phyloP scores from a whole-genome alignment of 805 yeast genomes.

The Spathaspora passalidarum region DNA sequence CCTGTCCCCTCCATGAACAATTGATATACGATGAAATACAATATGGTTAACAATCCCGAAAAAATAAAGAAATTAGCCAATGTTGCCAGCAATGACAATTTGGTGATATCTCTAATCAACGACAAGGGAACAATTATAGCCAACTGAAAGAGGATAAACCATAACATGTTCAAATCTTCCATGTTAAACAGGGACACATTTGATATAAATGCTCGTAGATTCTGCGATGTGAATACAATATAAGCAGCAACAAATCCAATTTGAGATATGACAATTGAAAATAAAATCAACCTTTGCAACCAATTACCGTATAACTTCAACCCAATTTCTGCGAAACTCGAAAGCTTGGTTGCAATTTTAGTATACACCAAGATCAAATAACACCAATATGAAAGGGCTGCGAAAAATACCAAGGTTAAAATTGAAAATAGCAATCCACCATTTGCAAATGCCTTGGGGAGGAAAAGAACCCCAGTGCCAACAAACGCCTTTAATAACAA shows the following conservation, averaged over 20 bases:
- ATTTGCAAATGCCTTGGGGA: slow-evolving; percentile 67
- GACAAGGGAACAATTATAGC: slow-evolving; percentile 64
- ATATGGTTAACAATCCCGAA: slow-evolving; percentile 61
- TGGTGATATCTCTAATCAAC: slow-evolving; percentile 72
- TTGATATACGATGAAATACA: slow-evolving; percentile 51
- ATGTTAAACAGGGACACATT: slow-evolving; percentile 46
- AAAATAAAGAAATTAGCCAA: slow-evolving; percentile 70
- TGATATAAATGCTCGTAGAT: slow-evolving; percentile 57
- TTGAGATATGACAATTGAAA: slow-evolving; percentile 67
- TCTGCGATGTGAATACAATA: slow-evolving; percentile 74
- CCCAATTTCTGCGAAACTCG: slow-evolving; percentile 82
- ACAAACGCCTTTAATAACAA: slow-evolving; percentile 70
- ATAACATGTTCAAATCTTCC: slow-evolving; percentile 32
- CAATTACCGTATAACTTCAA: slow-evolving; percentile 57
- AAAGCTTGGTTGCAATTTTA: slow-evolving; percentile 56
- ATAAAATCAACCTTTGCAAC: slow-evolving; percentile 60
- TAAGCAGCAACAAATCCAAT: slow-evolving; percentile 81
- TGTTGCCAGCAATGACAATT: slow-evolving; percentile 66
- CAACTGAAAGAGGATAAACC: slow-evolving; percentile 55
- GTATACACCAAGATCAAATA: slow-evolving; percentile 61
- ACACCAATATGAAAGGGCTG: slow-evolving; percentile 74
- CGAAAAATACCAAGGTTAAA: slow-evolving; percentile 53
- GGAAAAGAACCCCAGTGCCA: slow-evolving; percentile 72
- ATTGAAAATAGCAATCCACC: slow-evolving; percentile 69
- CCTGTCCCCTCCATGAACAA: slow-evolving; percentile 37